Conservation (phyloP, 2,329 filamentous ascomycete species). For the Teratosphaeria destructans region DNA sequence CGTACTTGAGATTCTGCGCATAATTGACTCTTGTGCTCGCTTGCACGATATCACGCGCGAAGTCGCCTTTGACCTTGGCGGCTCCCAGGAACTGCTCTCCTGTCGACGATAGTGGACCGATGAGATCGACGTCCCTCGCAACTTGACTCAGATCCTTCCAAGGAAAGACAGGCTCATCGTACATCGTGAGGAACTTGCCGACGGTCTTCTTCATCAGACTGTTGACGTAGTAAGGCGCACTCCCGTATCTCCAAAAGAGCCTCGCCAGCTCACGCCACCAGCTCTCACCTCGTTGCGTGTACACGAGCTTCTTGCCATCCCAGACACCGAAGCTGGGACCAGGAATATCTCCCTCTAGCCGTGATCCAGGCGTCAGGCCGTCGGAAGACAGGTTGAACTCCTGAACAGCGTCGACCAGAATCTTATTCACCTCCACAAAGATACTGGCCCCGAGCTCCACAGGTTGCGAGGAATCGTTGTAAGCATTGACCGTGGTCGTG, state of each 20-base stretch:
- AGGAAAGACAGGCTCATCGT: constrained; percentile 72
- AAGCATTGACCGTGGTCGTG: constrained; percentile 72
- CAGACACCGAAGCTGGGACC: constrained; percentile 63
- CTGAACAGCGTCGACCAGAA: constrained; percentile 62
- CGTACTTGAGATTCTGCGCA: constrained; percentile 73
- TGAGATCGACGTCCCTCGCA: constrained; percentile 56
- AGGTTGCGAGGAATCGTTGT: constrained; percentile 53
- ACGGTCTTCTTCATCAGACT: constrained; percentile 62
- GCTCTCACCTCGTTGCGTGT: constrained; percentile 48
- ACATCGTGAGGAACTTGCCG: constrained; percentile 65
- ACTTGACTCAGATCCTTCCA: constrained; percentile 65
- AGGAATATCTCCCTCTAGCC: constrained; percentile 26
- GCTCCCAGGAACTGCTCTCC: constrained; percentile 61
- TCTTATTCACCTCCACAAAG: constrained; percentile 76
- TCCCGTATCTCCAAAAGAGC: constrained; percentile 76
- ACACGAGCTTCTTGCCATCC: constrained; percentile 69
- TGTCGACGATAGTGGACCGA: constrained; percentile 46
- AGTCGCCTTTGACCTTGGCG: constrained; percentile 57
- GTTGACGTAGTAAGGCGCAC: constrained; percentile 63
- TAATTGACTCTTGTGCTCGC: constrained; percentile 91
- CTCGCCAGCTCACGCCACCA: constrained; percentile 74
- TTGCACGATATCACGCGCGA: constrained; percentile 75
- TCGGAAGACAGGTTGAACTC: constrained; percentile 58
- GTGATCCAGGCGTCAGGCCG: background rate
- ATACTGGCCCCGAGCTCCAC: constrained; percentile 88